Base-by-base conservation (phyloP, 352 stramenopile genomes). In the Globisporangium acanthophoron region DNA sequence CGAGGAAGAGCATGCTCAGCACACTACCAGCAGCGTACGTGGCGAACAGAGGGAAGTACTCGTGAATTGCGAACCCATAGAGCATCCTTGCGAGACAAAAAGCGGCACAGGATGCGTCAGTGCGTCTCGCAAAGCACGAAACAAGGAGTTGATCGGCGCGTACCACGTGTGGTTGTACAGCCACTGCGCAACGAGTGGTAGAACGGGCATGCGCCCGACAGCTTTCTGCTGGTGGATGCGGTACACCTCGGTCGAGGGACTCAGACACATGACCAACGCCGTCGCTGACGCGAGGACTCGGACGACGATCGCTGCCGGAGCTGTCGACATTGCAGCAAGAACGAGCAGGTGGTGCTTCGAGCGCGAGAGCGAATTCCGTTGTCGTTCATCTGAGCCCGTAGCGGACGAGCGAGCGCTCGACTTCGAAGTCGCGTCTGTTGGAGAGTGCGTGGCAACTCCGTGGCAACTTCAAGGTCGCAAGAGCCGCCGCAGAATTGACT, bases 21-120 rank as follows among this genome's bases (percentile, higher is more conserved):
- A 63, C 44, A 29, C 65, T 54, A 50, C 73, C 45, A 46, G 80
- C 60, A 5, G 71, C 41, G 62, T 74, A 62, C 27, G 74, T 70
- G 56, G 63, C 59, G 55, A 81, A 72, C 11, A 87, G 62, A 16
- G 76, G 79, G 53, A 89, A 82, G 61, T 79, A 83, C 49, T 76
- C 61, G 5, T 52, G 39, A 20, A 59, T 65, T 31, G 61, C 52
- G 50, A 77, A 85, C 12, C 76, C 76, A 35, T 75, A 77, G 5
- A 75, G 47, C 64, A 77, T 75, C 66, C 66, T 77, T 24, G 39
- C n/a, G 41, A 54, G 7, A 55, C 33, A 53, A 13, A 55, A 4
- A 56, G 13, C 35, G 33, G 7, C 31, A 8, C 8, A 49, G 45
- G 20, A 47, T 27, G 12, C 56, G 24, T 39, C 12, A 18, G 46